Evolutionary conservation across 257 asterid species (phyloP), one percentile per base, ranked within the genome.

Genomic region (Thymus quinquecostatus): DNA sequence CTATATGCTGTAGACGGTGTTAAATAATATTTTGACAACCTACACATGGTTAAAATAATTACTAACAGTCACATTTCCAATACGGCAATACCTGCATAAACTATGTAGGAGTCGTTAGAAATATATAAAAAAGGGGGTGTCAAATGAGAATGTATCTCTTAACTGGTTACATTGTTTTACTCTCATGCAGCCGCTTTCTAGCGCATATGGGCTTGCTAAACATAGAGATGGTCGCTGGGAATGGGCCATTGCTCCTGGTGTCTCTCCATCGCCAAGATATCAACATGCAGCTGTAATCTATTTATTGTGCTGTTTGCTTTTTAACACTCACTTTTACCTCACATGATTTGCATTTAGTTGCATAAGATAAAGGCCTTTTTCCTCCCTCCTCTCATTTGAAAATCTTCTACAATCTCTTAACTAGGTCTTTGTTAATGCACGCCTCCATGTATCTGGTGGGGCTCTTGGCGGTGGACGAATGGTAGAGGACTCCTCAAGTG

Each of bases 221-320:
- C 98, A 95, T 80, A 92, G 97, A 82, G 99, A 95, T 88, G 99
- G 99, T 77, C 97, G 99, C 47, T 95, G 99, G 99, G 99, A 95
- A 82, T 95, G 99, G 99, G 99, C 99, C 78, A 95, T 95, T 80
- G 99, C 99, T 71, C 99, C 99, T 68, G 99, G 99, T 66, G 99
- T 95, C 71, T 95, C 99, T 72, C 99, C 99, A 2, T 95, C 99
- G 74, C 73, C 97, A 57, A 92, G 99, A 87, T 95, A 95, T 83
- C 99, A 95, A 82, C 99, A 95, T 79, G 99, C 98, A 59, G 99
- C 98, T 29, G 99, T 95, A 76, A 80, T 95, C 83, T 70, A 34
- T 73, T 33, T 36, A 32, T 70, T 34, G 41, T 58, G 64, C 21
- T 38, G 33, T 51, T 70, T 34, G 48, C 61, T 70, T 53, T 58